Evolutionary conservation across 441 rosid species (phyloP).

Genomic region (Populus hybrid): DNA sequence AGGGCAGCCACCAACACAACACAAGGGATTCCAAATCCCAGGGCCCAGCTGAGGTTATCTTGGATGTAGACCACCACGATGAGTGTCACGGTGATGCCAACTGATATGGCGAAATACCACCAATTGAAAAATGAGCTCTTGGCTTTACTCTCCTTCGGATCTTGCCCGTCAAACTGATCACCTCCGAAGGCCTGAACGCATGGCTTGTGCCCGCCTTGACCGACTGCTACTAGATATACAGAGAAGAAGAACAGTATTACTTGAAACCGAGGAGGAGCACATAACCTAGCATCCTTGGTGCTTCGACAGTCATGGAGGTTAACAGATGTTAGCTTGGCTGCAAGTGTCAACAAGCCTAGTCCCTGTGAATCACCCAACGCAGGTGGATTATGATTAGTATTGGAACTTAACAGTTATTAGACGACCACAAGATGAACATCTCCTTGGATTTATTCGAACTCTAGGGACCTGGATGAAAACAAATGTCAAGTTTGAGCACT

Average conservation of each 20-base stretch:
- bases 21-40: conserved; percentile 42
- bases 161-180: conserved; percentile 40
- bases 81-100: conserved; percentile 21
- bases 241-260: conserved; percentile 34
- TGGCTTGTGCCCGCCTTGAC: conserved; percentile 50
- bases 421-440: background rate
- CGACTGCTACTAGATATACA: conserved; percentile 40
- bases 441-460: background rate
- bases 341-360: conserved; percentile 35
- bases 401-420: background rate
- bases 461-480: too few species aligned
- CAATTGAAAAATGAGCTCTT: background rate
- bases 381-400: background rate
- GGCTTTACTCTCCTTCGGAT: conserved; percentile 33
- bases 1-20: conserved; percentile 29
- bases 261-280: conserved; percentile 26
- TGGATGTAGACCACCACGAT: conserved; percentile 35
- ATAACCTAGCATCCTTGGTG: background rate
- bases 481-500: too few species aligned
- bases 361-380: conserved; percentile 24
- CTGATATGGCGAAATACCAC: conserved; percentile 5
- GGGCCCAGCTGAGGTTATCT: conserved; percentile 41
- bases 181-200: conserved; percentile 50
- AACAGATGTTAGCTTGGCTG: conserved; percentile 28
- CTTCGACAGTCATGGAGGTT: conserved; percentile 19